Percentiles rank a stretch among this genome's conserved stretches.
phyloP scores from a whole-genome alignment of 108 stramenopile genomes.

The Phaeodactylum tricornutum region DNA sequence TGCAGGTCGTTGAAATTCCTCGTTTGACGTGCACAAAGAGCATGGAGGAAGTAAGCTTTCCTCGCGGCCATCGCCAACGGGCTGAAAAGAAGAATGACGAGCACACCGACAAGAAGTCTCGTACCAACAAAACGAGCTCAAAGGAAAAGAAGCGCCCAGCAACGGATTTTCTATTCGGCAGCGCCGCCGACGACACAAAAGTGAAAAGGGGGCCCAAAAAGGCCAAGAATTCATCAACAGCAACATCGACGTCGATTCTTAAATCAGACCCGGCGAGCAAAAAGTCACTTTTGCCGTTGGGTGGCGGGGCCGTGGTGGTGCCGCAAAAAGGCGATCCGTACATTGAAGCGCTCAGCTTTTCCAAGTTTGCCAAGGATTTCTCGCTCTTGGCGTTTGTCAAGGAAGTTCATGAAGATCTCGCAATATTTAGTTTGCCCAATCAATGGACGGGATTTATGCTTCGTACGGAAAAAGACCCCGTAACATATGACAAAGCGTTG shows the following conservation, averaged over 20 bases:
- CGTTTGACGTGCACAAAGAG: too few species aligned
- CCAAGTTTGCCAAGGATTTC: conserved; percentile 50
- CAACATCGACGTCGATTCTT: neutral
- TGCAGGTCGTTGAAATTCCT: too few species aligned
- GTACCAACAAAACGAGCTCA: neutral
- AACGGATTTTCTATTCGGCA: conserved; percentile 28
- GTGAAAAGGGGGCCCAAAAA: conserved; percentile 8
- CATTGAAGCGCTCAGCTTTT: conserved; percentile 65
- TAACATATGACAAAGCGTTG: conserved; percentile 4
- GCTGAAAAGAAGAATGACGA: neutral
- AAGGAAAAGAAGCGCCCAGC: conserved; percentile 3
- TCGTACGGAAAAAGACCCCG: conserved; percentile 9
- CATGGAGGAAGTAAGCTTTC: conserved; percentile 3
- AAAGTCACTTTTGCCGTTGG: conserved; percentile 48
- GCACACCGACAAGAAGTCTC: neutral
- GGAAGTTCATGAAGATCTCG: conserved; percentile 60
- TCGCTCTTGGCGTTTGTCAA: conserved; percentile 52
- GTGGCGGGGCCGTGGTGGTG: conserved; percentile 64
- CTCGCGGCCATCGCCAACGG: conserved; percentile 6
- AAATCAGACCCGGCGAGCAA: too few species aligned
- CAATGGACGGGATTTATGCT: conserved; percentile 71
- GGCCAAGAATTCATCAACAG: conserved; percentile 3
- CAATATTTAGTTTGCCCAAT: conserved; percentile 55
- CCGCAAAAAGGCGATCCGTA: conserved; percentile 26
- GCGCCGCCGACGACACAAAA: conserved; percentile 2